These are phyloP conservation scores for Trichosanthes cucumerina DNA, from an alignment of 306 rosid genomes.

Conservation along the genomic window DNA sequence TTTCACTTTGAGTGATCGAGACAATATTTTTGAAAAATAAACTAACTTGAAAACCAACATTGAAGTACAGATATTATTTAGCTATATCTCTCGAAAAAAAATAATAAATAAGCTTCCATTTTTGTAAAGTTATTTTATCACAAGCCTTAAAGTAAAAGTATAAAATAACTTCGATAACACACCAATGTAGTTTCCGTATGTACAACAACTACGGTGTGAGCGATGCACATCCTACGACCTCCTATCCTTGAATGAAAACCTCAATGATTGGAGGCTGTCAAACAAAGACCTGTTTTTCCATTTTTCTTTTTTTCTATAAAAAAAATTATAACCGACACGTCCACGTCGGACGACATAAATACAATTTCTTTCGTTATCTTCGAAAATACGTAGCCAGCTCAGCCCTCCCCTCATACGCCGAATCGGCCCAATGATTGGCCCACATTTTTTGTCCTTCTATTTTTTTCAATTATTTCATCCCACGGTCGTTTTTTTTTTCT, in stretches of 20 bases:
- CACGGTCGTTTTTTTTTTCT: not conserved
- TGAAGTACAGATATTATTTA: no score
- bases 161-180: no score
- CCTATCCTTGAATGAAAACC: not conserved
- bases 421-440: conserved; percentile 22
- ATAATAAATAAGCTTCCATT: no score
- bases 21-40: no score
- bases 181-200: not conserved
- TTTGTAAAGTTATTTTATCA: no score
- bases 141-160: no score
- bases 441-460: conserved; percentile 11
- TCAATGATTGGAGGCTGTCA: not conserved
- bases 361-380: conserved; percentile 14
- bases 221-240: not conserved
- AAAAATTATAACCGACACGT: conserved; percentile 32
- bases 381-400: conserved; percentile 38
- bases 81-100: no score
- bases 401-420: conserved; percentile 13
- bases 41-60: no score
- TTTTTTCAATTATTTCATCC: not conserved
- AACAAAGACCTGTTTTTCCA: not conserved
- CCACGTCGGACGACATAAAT: conserved; percentile 23
- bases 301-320: not conserved
- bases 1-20: no score
- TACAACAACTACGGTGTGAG: not conserved